These are phyloP conservation scores for Pulveroboletus sp. DNA, from an alignment of 768 basidiomycete genomes.

Conservation along the genomic window DNA sequence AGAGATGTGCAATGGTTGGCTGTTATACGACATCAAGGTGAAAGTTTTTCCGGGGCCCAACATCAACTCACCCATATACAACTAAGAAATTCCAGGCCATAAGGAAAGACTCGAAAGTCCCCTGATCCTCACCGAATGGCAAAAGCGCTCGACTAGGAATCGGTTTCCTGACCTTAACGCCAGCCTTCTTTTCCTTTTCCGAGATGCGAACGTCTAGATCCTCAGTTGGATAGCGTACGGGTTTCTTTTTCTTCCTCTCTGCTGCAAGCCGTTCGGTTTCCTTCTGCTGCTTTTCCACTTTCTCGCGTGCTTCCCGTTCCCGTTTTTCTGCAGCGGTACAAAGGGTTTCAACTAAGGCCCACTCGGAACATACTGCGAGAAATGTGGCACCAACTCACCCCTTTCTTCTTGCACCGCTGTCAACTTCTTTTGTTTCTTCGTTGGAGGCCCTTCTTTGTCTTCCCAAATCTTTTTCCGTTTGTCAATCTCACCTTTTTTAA, in stretches of 20 bases:
- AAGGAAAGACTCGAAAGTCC: slow-evolving; percentile 78
- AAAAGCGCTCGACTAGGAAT: slow-evolving; percentile 55
- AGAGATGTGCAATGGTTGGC: slow-evolving; percentile 84
- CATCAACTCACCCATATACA: slow-evolving; percentile 75
- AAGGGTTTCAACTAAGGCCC: slow-evolving; percentile 26
- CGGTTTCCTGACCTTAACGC: slow-evolving; percentile 65
- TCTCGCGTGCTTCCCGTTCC: slow-evolving; percentile 67
- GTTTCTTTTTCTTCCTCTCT: slow-evolving; percentile 85
- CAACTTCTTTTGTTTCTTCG: slow-evolving; percentile 79
- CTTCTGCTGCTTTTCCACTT: slow-evolving; percentile 59
- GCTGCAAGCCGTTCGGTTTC: slow-evolving; percentile 68
- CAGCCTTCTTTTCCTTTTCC: slow-evolving; percentile 81
- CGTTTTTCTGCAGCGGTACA: slow-evolving; percentile 51
- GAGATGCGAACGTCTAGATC: slow-evolving; percentile 79
- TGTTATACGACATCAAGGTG: slow-evolving; percentile 30
- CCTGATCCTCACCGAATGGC: slow-evolving; percentile 63
- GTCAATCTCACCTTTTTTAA: slow-evolving; percentile 86
- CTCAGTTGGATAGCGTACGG: slow-evolving; percentile 89
- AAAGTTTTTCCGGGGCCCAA: neutral
- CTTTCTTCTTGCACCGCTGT: slow-evolving; percentile 71
- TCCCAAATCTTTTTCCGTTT: slow-evolving; percentile 91
- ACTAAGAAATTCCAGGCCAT: slow-evolving; percentile 94
- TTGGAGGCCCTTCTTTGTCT: slow-evolving; percentile 78
- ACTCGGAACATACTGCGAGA: slow-evolving; percentile 9
- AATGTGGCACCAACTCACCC: slow-evolving; percentile 39